Evolutionary conservation across 768 basidiomycete species (phyloP), one percentile per base, ranked within the genome.

Genomic region (Paxillus rubicundulus): DNA sequence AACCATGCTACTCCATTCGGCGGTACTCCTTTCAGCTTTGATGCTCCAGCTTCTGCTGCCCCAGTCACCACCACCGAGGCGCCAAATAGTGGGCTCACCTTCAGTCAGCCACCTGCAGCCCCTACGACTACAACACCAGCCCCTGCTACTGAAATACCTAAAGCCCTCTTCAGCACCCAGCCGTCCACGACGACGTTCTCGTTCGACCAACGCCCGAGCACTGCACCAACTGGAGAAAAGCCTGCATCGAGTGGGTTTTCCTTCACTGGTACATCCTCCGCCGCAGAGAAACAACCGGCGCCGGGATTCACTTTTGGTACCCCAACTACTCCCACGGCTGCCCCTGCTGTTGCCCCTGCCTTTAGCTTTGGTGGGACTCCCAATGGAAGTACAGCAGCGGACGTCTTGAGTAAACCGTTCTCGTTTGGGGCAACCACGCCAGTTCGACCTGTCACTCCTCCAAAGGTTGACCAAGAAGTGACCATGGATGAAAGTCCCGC

Each of bases 401-500:
- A 78, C 55, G 72, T 72, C 9, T 72, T 80, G 6, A 74, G 64
- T 48, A 82, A 82, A 58, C 65, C 78, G 10, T 86, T 87, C 55
- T 38, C 72, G 13, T 87, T 88, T 53, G 82, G 81, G 32, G 55
- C 71, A 30, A 52, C 76, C 12, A 57, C 71, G 10, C 41, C 67
- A 40, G 66, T 74, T 24, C 74, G 84, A 18, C 76, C 86, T n/a
- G 70, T 73, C 5, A 89, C 87, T 0, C 86, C 87, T 9, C 88
- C 88, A 2, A 81, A 75, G 51, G 73, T 74, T 32, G 85, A 84
- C 41, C 78, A 84, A 45, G 88, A 88, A 53, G 80, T 86, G 57
- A 80, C 71, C 50, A 91, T 91, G 89, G 89, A 91, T 37, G 89
- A 90, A 68, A 91, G 89, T 58, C 89, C 89, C 1, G 82, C 80